A percentile compares a stretch with the other conserved stretches of the same genome.
Conservation (phyloP, 2,329 filamentous ascomycete genomes). For the Claviceps capensis region DNA sequence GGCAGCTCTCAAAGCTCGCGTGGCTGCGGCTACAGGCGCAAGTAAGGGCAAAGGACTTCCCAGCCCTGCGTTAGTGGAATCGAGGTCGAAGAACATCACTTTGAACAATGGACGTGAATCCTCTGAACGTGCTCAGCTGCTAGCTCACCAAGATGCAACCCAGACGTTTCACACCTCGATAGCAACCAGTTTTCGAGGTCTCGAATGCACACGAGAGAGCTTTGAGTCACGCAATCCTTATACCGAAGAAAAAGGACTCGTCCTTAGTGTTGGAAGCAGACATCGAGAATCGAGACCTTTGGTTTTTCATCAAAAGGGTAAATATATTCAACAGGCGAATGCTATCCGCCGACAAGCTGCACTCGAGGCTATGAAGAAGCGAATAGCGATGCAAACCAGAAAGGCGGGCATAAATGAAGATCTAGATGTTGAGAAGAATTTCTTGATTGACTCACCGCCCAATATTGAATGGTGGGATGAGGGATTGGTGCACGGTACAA, state of each 20-base stretch:
- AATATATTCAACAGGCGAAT: conserved; percentile 91
- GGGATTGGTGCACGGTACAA: conserved; percentile 60
- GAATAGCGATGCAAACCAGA: conserved; percentile 74
- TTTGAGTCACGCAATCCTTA: conserved; percentile 56
- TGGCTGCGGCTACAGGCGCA: conserved; percentile 57
- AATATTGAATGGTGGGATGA: conserved; percentile 98
- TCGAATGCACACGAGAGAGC: conserved; percentile 1
- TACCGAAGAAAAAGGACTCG: conserved; percentile 56
- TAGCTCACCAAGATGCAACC: background rate
- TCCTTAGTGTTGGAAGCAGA: conserved; percentile 42
- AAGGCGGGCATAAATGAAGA: conserved; percentile 93
- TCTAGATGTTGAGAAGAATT: conserved; percentile 76
- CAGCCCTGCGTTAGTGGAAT: conserved; percentile 56
- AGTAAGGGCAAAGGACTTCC: conserved; percentile 52
- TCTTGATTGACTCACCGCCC: conserved; percentile 70
- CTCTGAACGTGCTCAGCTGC: conserved; percentile 1
- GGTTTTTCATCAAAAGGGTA: conserved; percentile 87
- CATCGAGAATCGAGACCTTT: conserved; percentile 61
- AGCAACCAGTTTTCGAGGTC: conserved; percentile 7
- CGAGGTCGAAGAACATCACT: conserved; percentile 33
- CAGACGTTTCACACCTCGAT: conserved; percentile 2
- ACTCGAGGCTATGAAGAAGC: conserved; percentile 87
- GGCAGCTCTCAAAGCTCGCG: conserved; percentile 66
- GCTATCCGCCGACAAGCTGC: conserved; percentile 76
- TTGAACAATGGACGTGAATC: conserved; percentile 21